Evolutionary conservation across 805 yeast genomes (phyloP).

Genomic region (Jamesozyma piceae): DNA sequence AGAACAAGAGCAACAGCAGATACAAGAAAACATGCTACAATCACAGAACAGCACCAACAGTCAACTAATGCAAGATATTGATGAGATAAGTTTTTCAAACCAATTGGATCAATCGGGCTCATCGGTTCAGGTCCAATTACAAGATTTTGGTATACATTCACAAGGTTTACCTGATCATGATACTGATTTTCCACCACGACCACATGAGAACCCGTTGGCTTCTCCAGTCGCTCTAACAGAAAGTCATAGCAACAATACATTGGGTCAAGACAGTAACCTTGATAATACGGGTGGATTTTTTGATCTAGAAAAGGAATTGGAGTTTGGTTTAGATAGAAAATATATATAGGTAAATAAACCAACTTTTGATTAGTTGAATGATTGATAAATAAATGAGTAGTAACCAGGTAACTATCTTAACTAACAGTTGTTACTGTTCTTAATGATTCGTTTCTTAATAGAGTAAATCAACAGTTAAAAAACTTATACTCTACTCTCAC

Average conservation of each 20-base stretch:
- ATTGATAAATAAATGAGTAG: too few relatives aligned
- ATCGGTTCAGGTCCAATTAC: conserved; percentile 13
- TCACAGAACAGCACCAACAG: neutral
- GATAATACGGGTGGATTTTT: conserved; percentile 15
- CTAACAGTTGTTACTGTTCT: too few relatives aligned
- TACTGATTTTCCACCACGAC: conserved; percentile 51
- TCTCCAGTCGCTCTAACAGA: conserved; percentile 15
- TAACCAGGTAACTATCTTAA: too few relatives aligned
- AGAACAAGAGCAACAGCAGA: conserved; percentile 18
- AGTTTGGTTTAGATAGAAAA: conserved; percentile 56
- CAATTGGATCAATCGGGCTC: conserved; percentile 1
- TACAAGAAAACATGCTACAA: conserved; percentile 18
- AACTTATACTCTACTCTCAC: too few relatives aligned
- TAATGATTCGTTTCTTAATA: too few relatives aligned
- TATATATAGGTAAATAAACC: conserved; percentile 7
- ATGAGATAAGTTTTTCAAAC: conserved; percentile 2
- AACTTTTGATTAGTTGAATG: too few relatives aligned
- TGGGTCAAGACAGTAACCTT: neutral
- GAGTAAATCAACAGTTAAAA: too few relatives aligned
- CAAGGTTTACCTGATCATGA: conserved; percentile 31
- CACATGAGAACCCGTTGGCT: conserved; percentile 40
- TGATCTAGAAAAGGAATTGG: conserved; percentile 57
- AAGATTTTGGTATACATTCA: conserved; percentile 41
- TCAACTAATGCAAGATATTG: conserved; percentile 20
- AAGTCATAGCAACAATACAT: conserved; percentile 4